These are phyloP conservation scores for Neurospora cerealis DNA, from an alignment of 495 filamentous ascomycete genomes.

Conservation along the genomic window DNA sequence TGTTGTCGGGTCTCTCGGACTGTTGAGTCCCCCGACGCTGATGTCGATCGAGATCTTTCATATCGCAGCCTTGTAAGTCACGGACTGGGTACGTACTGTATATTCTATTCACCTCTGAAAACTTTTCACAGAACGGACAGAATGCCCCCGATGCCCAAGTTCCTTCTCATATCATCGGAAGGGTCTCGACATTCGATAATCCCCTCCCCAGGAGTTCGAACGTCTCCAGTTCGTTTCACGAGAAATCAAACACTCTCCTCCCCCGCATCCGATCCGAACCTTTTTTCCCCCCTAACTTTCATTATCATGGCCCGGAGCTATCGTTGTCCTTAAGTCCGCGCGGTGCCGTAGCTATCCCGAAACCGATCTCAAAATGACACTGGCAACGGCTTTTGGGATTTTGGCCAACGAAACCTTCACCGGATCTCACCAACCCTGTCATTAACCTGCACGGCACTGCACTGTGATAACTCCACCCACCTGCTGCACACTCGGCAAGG, in stretches of 20 bases:
- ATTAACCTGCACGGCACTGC: neutral
- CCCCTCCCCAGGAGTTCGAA: neutral
- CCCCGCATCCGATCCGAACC: neutral
- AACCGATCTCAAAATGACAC: neutral
- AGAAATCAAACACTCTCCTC: neutral
- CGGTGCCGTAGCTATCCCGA: neutral
- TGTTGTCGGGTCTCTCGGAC: neutral
- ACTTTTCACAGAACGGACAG: neutral
- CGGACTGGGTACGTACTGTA: neutral
- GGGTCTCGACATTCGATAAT: neutral
- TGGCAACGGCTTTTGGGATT: neutral
- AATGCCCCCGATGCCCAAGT: neutral
- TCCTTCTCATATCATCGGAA: neutral
- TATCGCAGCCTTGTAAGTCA: neutral
- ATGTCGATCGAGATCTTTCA: neutral
- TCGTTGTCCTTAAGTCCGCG: neutral
- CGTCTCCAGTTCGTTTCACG: neutral
- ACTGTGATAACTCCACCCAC: neutral
- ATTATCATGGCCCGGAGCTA: neutral
- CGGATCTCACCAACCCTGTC: neutral
- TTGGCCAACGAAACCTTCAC: neutral
- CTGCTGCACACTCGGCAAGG: neutral
- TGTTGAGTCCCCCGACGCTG: neutral
- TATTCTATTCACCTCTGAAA: neutral
- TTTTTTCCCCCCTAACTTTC: neutral